Evolutionary conservation across 2,329 filamentous ascomycete species (phyloP), one percentile per base, ranked within the genome.

Genomic region (Pseudopyricularia javanii): DNA sequence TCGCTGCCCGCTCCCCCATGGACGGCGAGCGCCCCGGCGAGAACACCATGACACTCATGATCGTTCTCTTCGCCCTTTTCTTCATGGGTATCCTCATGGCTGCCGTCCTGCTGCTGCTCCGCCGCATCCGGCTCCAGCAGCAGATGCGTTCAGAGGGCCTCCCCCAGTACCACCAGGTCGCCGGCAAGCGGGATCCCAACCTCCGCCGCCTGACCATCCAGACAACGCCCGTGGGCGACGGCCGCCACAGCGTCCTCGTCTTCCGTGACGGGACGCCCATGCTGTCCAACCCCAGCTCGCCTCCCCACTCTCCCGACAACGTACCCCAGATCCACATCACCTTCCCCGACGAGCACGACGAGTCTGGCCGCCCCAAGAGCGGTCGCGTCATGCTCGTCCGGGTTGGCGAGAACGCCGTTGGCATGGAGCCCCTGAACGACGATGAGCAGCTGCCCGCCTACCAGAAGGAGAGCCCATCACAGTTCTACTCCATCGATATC

Each of bases 311-410:
- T 47, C 85, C 86, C n/a, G 88, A 81, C 68, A 85, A 86, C 59
- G 79, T 97, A 28, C 93, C 93, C 20, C 88, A 97, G 72, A 98
- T 98, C 63, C 89, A 91, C 70, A 95, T 98, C 68, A 97, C 93
- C 34, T 97, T 98, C 74, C 93, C 93, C 15, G 88, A 94, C 62
- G 93, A 97, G 74, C 85, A 94, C 60, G 91, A 96, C 64, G 87
- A 89, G 59, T 74, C 80, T 53, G 91, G 91, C 60, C 88, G 83
- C 68, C 78, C 79, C 61, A 86, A 86, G 72, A 89, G 85, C 59
- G 91, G 91, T 33, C 83, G 91, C 32, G 90, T 97, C 51, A 86
- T 98, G 22, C 82, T 97, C 34, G 91, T 98, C 53, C 82, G 88
- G 51, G 88, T 97, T 51, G 90, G 91, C 57, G 93, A 97, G 59